These are phyloP conservation scores for Sclerotinia subarctica DNA, from an alignment of 2,329 filamentous ascomycete genomes.

Conservation along the genomic window DNA sequence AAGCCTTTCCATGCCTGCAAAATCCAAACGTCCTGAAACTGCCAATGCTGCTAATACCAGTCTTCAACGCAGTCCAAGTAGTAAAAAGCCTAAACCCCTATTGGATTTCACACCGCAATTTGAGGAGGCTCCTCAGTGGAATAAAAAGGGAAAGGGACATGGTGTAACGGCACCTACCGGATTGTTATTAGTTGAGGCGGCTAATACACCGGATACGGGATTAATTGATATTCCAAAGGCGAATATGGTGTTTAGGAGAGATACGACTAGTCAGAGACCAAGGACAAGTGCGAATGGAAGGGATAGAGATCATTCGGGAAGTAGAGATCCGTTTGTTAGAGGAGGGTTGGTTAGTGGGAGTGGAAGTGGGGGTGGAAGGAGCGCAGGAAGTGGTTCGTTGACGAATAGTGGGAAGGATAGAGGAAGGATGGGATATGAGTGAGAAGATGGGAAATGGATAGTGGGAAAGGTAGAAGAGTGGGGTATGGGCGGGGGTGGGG, in stretches of 20 bases:
- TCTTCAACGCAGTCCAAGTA: slow-evolving; percentile 19
- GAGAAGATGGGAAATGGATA: not conserved
- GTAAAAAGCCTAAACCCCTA: slow-evolving; percentile 51
- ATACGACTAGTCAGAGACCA: slow-evolving; percentile 20
- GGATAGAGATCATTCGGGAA: slow-evolving; percentile 16
- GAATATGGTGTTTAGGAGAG: slow-evolving; percentile 33
- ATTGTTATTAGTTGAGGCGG: slow-evolving; percentile 48
- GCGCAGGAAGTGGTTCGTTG: too few species aligned
- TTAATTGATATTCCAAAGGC: slow-evolving; percentile 25
- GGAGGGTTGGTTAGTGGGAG: slow-evolving; percentile 23
- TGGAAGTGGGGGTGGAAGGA: too few species aligned
- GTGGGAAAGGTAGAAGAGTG: not conserved
- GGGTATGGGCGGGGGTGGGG: not conserved
- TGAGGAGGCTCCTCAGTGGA: slow-evolving; percentile 59
- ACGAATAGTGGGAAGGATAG: not conserved
- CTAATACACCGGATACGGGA: slow-evolving; percentile 33
- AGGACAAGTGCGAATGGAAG: slow-evolving; percentile 20
- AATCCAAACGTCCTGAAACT: slow-evolving; percentile 18
- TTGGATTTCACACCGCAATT: slow-evolving; percentile 66
- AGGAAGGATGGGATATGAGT: not conserved
- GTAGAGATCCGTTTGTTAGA: slow-evolving; percentile 23
- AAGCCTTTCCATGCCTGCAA: slow-evolving; percentile 28
- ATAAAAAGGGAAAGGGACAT: slow-evolving; percentile 51
- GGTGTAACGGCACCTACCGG: slow-evolving; percentile 44
- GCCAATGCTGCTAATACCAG: slow-evolving; percentile 10